Base-by-base conservation (phyloP, 148 eudicot genomes). In the Diospyros kaki region DNA sequence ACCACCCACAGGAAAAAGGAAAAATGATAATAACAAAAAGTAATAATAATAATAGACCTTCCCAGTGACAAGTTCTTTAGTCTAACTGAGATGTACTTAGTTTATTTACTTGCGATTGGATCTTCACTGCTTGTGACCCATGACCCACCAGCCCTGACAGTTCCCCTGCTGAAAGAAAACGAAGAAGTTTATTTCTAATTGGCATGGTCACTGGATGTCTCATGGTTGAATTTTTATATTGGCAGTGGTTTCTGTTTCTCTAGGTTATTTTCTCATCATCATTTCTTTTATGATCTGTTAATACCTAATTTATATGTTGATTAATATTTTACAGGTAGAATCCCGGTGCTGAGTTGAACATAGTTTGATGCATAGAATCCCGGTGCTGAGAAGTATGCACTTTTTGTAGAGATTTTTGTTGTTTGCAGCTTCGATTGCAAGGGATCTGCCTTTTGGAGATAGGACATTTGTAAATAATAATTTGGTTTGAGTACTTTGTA, bases 271-370 rank as follows among this genome's bases (percentile, higher is more conserved):
- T 66, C 45, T 8, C 52, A 48, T 48, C 52, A 48, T 48, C 52
- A 48, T 48, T 48, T 8, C 8, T 48, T 48, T 48, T 48, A 8
- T 48, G 52, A 48, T 48, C 6, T 4, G 59, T 68, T 68, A 42
- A 14, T 41, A 4, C 53, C 46, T 53, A 39, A 39, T 52, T 15
- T 14, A 64, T 17, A 53, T 3, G 42, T 28, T 53, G 18, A 44
- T 50, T 65, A 18, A 75, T 56, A 63, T 52, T 53, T 65, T 63
- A 58, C 72, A 78, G 80, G 80, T 72, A 45, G 52, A 40, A 18
- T 74, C 63, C 13, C 60, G 69, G 41, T 70, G 74, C 55, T 60
- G 52, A 71, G 17, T 63, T 61, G 9, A 40, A 39, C 44, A 28
- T 69, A 9, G 11, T 53, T 43, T 13, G 42, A 53, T 50, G 59